Conservation (phyloP, 345 rosid genomes). For the Nephelium lappaceum region DNA sequence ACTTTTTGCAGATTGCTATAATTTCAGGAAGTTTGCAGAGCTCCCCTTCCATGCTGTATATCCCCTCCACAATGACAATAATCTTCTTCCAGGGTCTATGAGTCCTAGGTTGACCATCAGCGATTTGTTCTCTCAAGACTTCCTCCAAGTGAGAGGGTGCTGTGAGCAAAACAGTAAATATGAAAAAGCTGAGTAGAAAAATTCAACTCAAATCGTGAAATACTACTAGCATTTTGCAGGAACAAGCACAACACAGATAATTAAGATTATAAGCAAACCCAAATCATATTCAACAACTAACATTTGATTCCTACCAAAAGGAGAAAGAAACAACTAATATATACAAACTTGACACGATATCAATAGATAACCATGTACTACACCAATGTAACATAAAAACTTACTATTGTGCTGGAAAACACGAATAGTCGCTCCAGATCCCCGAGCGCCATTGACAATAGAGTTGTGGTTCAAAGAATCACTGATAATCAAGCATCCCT, state of each 20-base stretch:
- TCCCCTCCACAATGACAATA: constrained; percentile 84
- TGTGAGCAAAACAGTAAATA: constrained; percentile 31
- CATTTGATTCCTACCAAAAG: background rate
- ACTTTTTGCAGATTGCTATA: constrained; percentile 85
- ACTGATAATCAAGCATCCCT: constrained; percentile 92
- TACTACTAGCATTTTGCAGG: background rate
- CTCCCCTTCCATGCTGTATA: constrained; percentile 97
- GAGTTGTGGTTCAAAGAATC: constrained; percentile 98
- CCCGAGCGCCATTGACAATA: constrained; percentile 95
- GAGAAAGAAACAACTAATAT: background rate
- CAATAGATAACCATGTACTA: background rate
- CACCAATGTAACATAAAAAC: constrained; percentile 21
- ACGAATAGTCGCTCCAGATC: constrained; percentile 91
- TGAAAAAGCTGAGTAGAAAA: constrained; percentile 10
- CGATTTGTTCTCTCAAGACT: constrained; percentile 91
- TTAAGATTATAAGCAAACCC: background rate
- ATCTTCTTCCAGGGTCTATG: constrained; percentile 98
- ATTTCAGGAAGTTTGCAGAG: constrained; percentile 92
- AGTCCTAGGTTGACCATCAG: constrained; percentile 89
- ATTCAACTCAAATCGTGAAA: background rate
- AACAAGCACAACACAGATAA: background rate
- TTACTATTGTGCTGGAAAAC: constrained; percentile 96
- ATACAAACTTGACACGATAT: background rate
- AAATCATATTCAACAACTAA: background rate
- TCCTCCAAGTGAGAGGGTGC: constrained; percentile 94